phyloP scores from a whole-genome alignment of 2,329 filamentous ascomycete species.

The Fusarium nelsonii region DNA sequence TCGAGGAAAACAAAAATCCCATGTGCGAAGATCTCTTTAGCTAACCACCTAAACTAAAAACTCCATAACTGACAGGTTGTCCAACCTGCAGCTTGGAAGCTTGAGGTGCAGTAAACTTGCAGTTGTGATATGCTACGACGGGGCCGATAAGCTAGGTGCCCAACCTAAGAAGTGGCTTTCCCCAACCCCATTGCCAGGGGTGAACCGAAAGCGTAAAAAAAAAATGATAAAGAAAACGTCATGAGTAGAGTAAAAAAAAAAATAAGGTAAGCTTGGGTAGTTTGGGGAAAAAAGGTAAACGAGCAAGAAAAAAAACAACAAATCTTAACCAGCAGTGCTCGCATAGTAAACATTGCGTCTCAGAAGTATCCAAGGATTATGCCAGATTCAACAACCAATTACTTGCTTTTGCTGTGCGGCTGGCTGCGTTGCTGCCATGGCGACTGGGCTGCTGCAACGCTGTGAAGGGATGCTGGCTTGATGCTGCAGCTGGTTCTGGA shows the following conservation, averaged over 20 bases:
- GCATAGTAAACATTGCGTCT: slow-evolving; percentile 39
- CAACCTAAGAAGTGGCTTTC: neutral
- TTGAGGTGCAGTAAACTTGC: slow-evolving; percentile 8
- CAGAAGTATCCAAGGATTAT: slow-evolving; percentile 44
- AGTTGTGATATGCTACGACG: neutral
- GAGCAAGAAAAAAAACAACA: slow-evolving; percentile 35
- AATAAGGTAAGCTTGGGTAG: slow-evolving; percentile 17
- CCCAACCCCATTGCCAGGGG: slow-evolving; percentile 35
- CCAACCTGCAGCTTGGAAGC: neutral
- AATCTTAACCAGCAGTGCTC: neutral
- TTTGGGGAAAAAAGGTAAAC: slow-evolving; percentile 28
- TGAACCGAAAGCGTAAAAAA: slow-evolving; percentile 26
- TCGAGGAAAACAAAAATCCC: slow-evolving; percentile 6
- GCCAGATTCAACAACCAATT: slow-evolving; percentile 45
- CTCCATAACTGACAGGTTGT: neutral
- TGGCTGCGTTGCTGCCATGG: slow-evolving; percentile 50
- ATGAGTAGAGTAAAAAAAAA: slow-evolving; percentile 19
- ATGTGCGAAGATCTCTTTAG: slow-evolving; percentile 1
- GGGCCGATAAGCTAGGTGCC: neutral
- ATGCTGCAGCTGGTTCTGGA: slow-evolving; percentile 30
- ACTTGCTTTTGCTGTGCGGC: slow-evolving; percentile 31
- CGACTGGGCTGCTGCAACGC: slow-evolving; percentile 45
- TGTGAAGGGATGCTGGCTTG: slow-evolving; percentile 28
- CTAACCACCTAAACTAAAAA: neutral
- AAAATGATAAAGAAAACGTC: slow-evolving; percentile 18